Evolutionary conservation across 805 yeast species (phyloP), one percentile per base, ranked within the genome.

Genomic region (Nakazawaea pomicola): DNA sequence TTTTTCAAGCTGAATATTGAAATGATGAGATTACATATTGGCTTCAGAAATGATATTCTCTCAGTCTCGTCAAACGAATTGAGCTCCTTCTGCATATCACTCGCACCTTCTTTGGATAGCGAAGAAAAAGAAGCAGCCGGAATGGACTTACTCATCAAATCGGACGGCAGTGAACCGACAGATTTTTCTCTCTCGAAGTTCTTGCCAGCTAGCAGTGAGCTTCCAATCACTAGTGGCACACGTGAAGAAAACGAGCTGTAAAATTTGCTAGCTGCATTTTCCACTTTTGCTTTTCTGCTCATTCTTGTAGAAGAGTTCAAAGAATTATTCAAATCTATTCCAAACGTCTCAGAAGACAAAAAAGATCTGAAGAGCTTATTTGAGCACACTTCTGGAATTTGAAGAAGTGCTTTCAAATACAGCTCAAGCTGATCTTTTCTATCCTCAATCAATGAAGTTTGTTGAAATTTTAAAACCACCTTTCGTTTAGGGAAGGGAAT

Each of bases 1-100:
- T 48, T 57, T n/a, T 58, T 51, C 17, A 86, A 59, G 23, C 84
- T 78, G 59, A 90, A 90, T 1, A 88, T 53, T 0, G 82, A 67
- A 15, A 86, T 72, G 38, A 89, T 70, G 9, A 87, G 55, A 47
- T 88, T 95, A 48, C 91, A 81, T 3, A 90, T 79, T 0, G 96
- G 95, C 52, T 80, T 83, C 11, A 88, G 82, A 59, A 86, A 86
- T 0, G 83, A 68, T 20, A 56, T 62, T 29, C 56, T 54, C n/a
- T 43, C 47, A n/a, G 46, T 44, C 27, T 51, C 58, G 40, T 74
- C 80, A 50, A 67, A 75, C 34, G 65, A 68, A 36, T 67, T 72
- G 48, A 79, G 59, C 47, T 78, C 85, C 31, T 62, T 60, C 46
- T 77, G 74, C 76, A 78, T 69, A 10, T 73, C 82, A 32, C 59